Conservation (phyloP, 108 stramenopile genomes). For the Parmales sp. region DNA sequence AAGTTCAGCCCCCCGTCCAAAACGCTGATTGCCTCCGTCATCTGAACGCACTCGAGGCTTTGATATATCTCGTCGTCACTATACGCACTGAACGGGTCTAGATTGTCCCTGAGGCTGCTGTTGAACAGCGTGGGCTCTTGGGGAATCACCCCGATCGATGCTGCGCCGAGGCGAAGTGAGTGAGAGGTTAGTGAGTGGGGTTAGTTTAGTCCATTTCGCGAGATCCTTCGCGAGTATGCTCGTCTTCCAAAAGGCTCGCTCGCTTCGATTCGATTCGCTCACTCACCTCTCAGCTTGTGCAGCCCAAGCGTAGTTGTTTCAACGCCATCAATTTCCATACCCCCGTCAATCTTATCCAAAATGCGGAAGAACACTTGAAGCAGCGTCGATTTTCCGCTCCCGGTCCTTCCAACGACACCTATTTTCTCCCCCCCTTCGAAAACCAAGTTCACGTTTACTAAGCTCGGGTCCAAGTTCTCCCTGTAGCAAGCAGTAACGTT, state of each 20-base stretch:
- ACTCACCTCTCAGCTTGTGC: constrained; percentile 59
- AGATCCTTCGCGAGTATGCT: too few relatives aligned
- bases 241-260: too few relatives aligned
- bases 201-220: too few relatives aligned
- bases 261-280: too few relatives aligned
- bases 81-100: constrained; percentile 69
- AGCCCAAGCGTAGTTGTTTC: constrained; percentile 69
- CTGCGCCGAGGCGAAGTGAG: too few relatives aligned
- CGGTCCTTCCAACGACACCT: constrained; percentile 71
- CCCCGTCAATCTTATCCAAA: constrained; percentile 62
- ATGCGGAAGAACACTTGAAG: constrained; percentile 65
- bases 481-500: constrained; percentile 67
- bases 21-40: constrained; percentile 1
- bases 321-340: constrained; percentile 71
- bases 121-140: constrained; percentile 84
- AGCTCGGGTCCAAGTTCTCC: constrained; percentile 51
- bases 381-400: constrained; percentile 52
- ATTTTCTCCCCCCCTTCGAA: constrained; percentile 56
- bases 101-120: constrained; percentile 81
- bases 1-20: constrained; percentile 16
- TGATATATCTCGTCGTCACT: constrained; percentile 34
- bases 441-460: constrained; percentile 46
- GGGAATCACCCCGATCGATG: constrained; percentile 82
- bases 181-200: too few relatives aligned
- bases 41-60: constrained; percentile 27